Base-by-base conservation (phyloP, 352 stramenopile species). In the Phytophthora litchii region DNA sequence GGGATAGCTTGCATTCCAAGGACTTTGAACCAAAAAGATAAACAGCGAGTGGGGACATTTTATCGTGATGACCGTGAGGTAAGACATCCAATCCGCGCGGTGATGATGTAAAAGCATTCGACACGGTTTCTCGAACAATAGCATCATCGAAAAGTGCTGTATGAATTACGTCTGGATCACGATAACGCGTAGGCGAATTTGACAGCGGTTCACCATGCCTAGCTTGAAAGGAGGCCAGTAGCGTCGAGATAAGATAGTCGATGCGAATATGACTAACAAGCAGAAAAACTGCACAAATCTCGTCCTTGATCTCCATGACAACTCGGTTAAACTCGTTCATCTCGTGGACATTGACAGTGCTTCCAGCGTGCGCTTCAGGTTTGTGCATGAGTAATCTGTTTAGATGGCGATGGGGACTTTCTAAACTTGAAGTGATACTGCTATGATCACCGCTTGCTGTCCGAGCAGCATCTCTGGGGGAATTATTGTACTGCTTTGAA, bases 291-390 rank as follows among this genome's bases (percentile, higher is more conserved):
- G 68, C 76, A 41, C 82, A 91, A 20, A 87, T 76, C 35, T 89
- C 72, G 43, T 91, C 70, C 47, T 91, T 91, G 45, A 91, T 89
- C 54, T 89, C 76, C 76, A 91, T 86, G 0, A 91, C 67, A 13
- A 85, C 61, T 4, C 67, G 71, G 45, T 79, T 81, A 0, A 68
- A 41, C 17, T 83, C 67, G 47, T 69, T 80, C 64, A 74, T 73
- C 21, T 79, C 64, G 46, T 81, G 62, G 1, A 60, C 50, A 40
- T 56, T 66, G 21, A 64, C 43, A 35, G 16, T 32, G 14, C 52
- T n/a, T 7, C 21, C 16, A 40, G 29, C 13, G 3, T 45, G 32
- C 14, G 38, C 32, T 9, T 64, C 58, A 11, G 10, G 21, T 40
- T 68, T 72, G 40, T 60, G 36, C 36, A 53, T 37, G 8, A 60